Base-by-base conservation (phyloP, 345 rosid genomes). In the Populus tremula region DNA sequence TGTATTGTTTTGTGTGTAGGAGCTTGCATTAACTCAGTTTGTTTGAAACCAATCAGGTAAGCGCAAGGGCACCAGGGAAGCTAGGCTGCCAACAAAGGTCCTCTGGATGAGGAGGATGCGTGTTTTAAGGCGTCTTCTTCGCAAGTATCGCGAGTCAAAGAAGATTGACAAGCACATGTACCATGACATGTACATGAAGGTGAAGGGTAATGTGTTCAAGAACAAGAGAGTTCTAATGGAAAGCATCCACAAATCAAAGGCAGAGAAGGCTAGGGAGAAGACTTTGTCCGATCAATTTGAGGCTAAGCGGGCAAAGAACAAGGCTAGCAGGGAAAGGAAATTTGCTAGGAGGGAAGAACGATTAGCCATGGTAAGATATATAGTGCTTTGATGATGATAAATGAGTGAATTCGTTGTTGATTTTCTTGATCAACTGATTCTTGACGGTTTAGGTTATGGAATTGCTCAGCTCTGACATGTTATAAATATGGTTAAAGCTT, bases 41-140 rank as follows among this genome's bases (percentile, higher is more conserved):
- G 72, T 43, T 10, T 71, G 29, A 1, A 36, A 50, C 59, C 23
- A 70, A 25, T 66, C 21, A 94, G 99, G 99, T 91, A 95, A 95
- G 87, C 81, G 98, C 2, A 93, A 88, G 89, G 99, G 99, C 84
- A 95, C 98, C 12, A 87, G 98, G 67, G 98, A 95, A 82, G 99
- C 99, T 6, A 91, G 99, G 89, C 80, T 95, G 80, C 99, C 99
- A 18, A 93, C 98, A 18, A 95, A 95, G 84, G 45, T 95, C 39
- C 82, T 95, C 70, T 95, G 98, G 99, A 95, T 93, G 99, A 87
- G 98, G 81, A 95, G 98, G 82, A 88, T 95, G 98, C 90, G 97
- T 61, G 97, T 95, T 6, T 87, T 95, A 2, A 92, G 99, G 81
- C 97, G 99, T 73, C 82, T 95, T 38, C 90, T 95, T 38, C 88